Evolutionary conservation across 192 early-diverging fungal genomes (phyloP).

Genomic region (Backusella morwellensis): DNA sequence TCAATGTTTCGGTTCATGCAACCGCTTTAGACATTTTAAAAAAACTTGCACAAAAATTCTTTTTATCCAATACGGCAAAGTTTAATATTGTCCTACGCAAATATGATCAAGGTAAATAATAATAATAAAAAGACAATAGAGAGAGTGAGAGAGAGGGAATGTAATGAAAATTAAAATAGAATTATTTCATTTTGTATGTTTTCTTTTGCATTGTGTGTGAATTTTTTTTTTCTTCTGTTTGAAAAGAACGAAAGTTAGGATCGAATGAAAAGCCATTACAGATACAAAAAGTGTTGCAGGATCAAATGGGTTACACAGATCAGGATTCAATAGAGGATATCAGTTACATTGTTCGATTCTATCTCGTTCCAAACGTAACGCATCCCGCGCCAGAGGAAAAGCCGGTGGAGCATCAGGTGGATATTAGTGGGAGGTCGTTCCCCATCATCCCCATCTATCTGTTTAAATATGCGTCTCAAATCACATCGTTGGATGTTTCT

Average conservation of each 20-base stretch:
- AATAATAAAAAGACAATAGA: not conserved
- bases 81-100: slow-evolving; percentile 23
- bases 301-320: slow-evolving; percentile 79
- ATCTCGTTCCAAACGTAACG: slow-evolving; percentile 46
- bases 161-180: not conserved
- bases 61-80: slow-evolving; percentile 62
- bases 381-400: slow-evolving; percentile 44
- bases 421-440: slow-evolving; percentile 68
- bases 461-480: slow-evolving; percentile 68
- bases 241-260: slow-evolving; percentile 69
- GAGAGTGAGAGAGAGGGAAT: not conserved
- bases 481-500: slow-evolving; percentile 75
- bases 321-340: slow-evolving; percentile 74
- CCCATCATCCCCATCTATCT: slow-evolving; percentile 79
- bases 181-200: not conserved
- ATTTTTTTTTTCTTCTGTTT: slow-evolving; percentile 4
- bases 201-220: not conserved
- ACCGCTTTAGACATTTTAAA: slow-evolving; percentile 70
- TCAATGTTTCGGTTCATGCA: slow-evolving; percentile 66
- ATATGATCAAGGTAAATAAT: slow-evolving; percentile 18
- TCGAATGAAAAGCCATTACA: slow-evolving; percentile 70
- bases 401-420: slow-evolving; percentile 55
- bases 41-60: slow-evolving; percentile 77
- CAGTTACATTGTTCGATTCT: slow-evolving; percentile 77
- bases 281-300: slow-evolving; percentile 66